Conservation (phyloP, 164 flowering plant genomes). For the Macadamia integrifolia region DNA sequence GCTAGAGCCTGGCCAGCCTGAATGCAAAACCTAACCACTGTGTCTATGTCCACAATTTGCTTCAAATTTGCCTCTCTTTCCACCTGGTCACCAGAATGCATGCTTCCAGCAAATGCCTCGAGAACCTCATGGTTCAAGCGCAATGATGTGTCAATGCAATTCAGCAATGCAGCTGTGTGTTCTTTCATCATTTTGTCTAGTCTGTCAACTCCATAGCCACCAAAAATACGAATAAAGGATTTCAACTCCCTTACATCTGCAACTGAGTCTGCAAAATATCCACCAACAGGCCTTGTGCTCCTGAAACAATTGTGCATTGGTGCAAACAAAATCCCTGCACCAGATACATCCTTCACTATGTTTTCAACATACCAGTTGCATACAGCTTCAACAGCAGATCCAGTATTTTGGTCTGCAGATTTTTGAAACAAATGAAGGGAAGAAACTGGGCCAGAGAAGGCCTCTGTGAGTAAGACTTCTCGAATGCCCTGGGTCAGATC, state of each 20-base stretch:
- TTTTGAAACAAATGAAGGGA: slow-evolving; percentile 77
- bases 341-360: slow-evolving; percentile 83
- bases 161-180: slow-evolving; percentile 85
- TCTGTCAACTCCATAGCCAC: slow-evolving; percentile 93
- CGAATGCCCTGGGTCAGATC: slow-evolving; percentile 88
- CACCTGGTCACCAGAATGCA: slow-evolving; percentile 69
- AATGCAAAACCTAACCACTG: slow-evolving; percentile 82
- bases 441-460: slow-evolving; percentile 87
- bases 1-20: slow-evolving; percentile 93
- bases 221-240: slow-evolving; percentile 86
- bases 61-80: slow-evolving; percentile 72
- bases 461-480: slow-evolving; percentile 76
- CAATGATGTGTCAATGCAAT: slow-evolving; percentile 86
- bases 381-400: slow-evolving; percentile 74
- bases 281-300: slow-evolving; percentile 93
- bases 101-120: slow-evolving; percentile 70
- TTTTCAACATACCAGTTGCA: slow-evolving; percentile 97
- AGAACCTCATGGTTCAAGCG: slow-evolving; percentile 82
- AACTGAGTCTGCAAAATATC: slow-evolving; percentile 89
- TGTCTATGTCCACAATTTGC: slow-evolving; percentile 85
- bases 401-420: slow-evolving; percentile 59
- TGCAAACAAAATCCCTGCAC: slow-evolving; percentile 81
- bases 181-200: slow-evolving; percentile 86
- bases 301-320: slow-evolving; percentile 79
- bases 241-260: slow-evolving; percentile 75